Evolutionary conservation across 1,284 basidiomycete species (phyloP).

Genomic region (Ceratobasidium papillatum): DNA sequence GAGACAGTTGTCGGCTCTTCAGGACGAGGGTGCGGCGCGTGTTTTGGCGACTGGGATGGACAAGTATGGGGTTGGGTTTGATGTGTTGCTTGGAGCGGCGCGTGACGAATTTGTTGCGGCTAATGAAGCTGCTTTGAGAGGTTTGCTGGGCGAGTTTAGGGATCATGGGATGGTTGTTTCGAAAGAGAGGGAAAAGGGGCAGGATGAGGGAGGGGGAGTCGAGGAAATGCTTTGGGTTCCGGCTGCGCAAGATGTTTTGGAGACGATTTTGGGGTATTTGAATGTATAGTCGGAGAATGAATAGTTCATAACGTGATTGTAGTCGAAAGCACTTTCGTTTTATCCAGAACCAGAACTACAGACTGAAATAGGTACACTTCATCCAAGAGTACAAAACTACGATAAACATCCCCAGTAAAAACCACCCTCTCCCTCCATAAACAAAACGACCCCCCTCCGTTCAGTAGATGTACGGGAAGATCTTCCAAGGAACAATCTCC

Average conservation of each 20-base stretch:
- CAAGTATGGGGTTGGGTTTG: constrained; percentile 67
- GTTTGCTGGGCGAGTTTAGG: constrained; percentile 85
- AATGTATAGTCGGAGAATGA: neutral
- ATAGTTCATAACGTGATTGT: neutral
- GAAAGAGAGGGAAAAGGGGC: constrained; percentile 51
- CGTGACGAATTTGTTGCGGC: constrained; percentile 86
- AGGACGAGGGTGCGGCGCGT: constrained; percentile 49
- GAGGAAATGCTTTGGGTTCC: constrained; percentile 82
- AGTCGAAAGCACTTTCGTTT: neutral
- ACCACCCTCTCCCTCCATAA: too few species aligned
- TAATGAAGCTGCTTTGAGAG: constrained; percentile 82
- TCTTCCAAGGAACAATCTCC: constrained; percentile 83
- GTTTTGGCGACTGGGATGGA: constrained; percentile 51
- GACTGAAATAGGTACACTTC: constrained; percentile 8
- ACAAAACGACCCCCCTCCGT: neutral
- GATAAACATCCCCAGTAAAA: neutral
- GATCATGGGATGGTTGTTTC: constrained; percentile 84
- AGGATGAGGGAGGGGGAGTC: constrained; percentile 51
- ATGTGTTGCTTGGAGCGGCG: constrained; percentile 69
- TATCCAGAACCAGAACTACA: neutral
- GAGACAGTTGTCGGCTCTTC: constrained; percentile 68
- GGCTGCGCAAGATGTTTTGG: constrained; percentile 68
- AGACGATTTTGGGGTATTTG: constrained; percentile 48
- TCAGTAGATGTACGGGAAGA: constrained; percentile 87
- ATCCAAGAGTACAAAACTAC: constrained; percentile 8